Base-by-base conservation (phyloP, 306 rosid genomes). In the Lathyrus tuberosus region DNA sequence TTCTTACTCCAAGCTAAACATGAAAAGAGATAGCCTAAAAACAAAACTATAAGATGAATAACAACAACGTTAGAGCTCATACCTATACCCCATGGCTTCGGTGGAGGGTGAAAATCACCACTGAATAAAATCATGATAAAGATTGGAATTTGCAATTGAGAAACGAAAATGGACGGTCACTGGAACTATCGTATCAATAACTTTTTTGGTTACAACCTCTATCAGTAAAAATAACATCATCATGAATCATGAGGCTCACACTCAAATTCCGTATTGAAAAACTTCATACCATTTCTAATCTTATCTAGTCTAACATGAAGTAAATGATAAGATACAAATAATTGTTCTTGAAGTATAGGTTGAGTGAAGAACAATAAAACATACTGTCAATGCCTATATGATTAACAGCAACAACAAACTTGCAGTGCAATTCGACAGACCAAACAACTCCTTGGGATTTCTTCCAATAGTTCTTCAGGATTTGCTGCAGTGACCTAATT, bases 201-300 rank as follows among this genome's bases (percentile, higher is more conserved):
- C 87, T 72, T 82, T 93, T 77, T 93, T 93, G 52, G 97, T 97
- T 61, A 93, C 97, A 72, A 96, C 98, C 78, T 93, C 98, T 93
- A 94, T 83, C 77, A 67, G 28, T 65, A 22, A 80, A 77, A 75
- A 68, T 48, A 70, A 71, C 28, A 72, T 41, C 30, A 22, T 22
- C 24, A 22, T 22, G 24, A 22, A 65, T 26, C 48, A 31, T 63
- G 56, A 79, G 14, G 41, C 16, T 16, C 41, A 22, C 18, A 47
- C 51, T 18, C 48, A 67, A 18, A 18, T 46, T 73, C 26, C 53
- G 49, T 53, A 48, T 13, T 49, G 22, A 35, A 77, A 68, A 61
- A 47, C 33, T 67, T 72, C 61, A 73, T 18, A 11, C 10, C 33
- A 59, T 65, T 24, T 53, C 30, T 22, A 24, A 41, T 22, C 24